Evolutionary conservation across 2,329 filamentous ascomycete genomes (phyloP).

Genomic region (Ascomycota sp.): DNA sequence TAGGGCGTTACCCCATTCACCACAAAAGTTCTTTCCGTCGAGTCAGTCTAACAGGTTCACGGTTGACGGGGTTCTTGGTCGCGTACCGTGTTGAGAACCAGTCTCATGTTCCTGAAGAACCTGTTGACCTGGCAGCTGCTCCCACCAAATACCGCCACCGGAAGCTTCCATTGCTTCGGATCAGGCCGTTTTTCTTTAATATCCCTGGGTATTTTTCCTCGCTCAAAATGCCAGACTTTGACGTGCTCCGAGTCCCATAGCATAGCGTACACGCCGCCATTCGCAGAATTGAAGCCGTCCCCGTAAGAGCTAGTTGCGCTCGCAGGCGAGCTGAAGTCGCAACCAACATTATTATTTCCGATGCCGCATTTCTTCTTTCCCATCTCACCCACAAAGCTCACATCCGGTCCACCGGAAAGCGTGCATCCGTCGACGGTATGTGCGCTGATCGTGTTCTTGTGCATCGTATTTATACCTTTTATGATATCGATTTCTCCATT

Average conservation of each 20-base stretch:
- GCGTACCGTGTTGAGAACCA: slow-evolving; percentile 48
- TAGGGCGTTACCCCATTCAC: slow-evolving; percentile 42
- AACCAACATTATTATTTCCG: slow-evolving; percentile 20
- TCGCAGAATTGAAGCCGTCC: slow-evolving; percentile 42
- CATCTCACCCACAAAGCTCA: slow-evolving; percentile 8
- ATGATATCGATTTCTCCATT: slow-evolving; percentile 51
- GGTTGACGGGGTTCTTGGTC: not conserved
- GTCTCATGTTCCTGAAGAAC: slow-evolving; percentile 46
- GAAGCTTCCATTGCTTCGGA: slow-evolving; percentile 46
- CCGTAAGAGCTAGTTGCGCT: slow-evolving; percentile 31
- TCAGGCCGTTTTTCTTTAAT: slow-evolving; percentile 38
- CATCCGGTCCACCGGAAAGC: slow-evolving; percentile 5
- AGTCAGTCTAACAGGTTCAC: not conserved
- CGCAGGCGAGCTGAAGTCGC: slow-evolving; percentile 18
- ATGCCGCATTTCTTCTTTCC: slow-evolving; percentile 16
- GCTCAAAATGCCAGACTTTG: slow-evolving; percentile 58
- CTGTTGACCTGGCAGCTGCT: slow-evolving; percentile 40
- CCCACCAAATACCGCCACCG: slow-evolving; percentile 48
- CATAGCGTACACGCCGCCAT: slow-evolving; percentile 50
- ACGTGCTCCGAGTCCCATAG: slow-evolving; percentile 51
- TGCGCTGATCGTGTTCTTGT: slow-evolving; percentile 38
- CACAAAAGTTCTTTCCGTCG: slow-evolving; percentile 42
- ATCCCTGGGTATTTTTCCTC: slow-evolving; percentile 42
- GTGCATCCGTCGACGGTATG: slow-evolving; percentile 27
- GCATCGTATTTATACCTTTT: slow-evolving; percentile 45